Conservation (phyloP, 768 basidiomycete genomes). For the Mycena olivaceomarginata region DNA sequence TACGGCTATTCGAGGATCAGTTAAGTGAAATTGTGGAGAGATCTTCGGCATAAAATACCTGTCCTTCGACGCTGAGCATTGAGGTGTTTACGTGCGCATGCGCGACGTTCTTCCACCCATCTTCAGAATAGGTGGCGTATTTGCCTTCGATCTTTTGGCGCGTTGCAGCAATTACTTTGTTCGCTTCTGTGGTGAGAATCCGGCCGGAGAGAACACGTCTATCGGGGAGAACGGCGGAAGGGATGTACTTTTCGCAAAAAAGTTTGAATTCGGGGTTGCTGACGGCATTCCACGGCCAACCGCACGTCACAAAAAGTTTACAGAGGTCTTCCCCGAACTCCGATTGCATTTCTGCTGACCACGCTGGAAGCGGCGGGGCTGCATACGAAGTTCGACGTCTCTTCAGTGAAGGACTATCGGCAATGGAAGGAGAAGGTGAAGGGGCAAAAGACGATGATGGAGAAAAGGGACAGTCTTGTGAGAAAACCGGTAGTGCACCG, state of each 20-base stretch:
- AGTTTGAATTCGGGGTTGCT: slow-evolving; percentile 42
- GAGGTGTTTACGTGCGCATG: slow-evolving; percentile 42
- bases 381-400: slow-evolving; percentile 2
- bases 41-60: slow-evolving; percentile 29
- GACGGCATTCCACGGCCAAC: slow-evolving; percentile 46
- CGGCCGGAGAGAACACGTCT: slow-evolving; percentile 42
- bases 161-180: slow-evolving; percentile 32
- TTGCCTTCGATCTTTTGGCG: slow-evolving; percentile 39
- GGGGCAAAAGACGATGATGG: background rate
- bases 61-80: slow-evolving; percentile 49
- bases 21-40: background rate
- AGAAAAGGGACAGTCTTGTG: background rate
- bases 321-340: slow-evolving; percentile 44
- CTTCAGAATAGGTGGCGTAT: slow-evolving; percentile 50
- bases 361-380: background rate
- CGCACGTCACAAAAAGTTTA: slow-evolving; percentile 38
- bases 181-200: slow-evolving; percentile 42
- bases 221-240: slow-evolving; percentile 39
- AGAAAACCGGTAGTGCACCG: background rate
- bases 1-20: slow-evolving; percentile 42
- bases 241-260: slow-evolving; percentile 51
- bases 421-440: too few species aligned
- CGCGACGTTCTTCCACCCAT: slow-evolving; percentile 56
- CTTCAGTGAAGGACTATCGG: too few species aligned
- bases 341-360: slow-evolving; percentile 7